A percentile compares a stretch with the other conserved stretches of the same genome.
These are phyloP conservation scores for Phoma sp. DNA, from an alignment of 2,329 filamentous ascomycete genomes.

Conservation along the genomic window DNA sequence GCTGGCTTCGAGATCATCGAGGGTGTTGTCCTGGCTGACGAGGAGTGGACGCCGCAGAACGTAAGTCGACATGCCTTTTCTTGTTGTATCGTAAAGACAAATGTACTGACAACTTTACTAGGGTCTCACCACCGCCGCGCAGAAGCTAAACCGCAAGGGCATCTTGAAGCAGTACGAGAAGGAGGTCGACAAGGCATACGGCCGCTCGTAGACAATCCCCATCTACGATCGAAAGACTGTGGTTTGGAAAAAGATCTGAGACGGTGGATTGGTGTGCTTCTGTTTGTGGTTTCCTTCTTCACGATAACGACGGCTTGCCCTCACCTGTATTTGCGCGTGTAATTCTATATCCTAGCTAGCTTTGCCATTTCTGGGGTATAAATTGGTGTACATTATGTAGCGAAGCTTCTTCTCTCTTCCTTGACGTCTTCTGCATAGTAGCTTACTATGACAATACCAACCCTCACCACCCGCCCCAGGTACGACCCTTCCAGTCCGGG, in stretches of 20 bases:
- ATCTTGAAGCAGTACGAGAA: constrained; percentile 60
- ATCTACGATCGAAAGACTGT: too few species aligned
- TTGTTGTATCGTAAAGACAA: neutral
- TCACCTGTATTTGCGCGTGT: constrained; percentile 3
- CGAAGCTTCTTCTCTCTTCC: neutral
- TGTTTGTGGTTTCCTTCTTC: constrained; percentile 2
- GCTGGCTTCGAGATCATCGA: constrained; percentile 75
- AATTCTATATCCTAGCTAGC: constrained; percentile 17
- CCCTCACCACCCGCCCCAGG: constrained; percentile 43
- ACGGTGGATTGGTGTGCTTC: too few species aligned
- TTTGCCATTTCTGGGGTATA: neutral
- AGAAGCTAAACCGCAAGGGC: constrained; percentile 60
- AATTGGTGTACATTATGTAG: too few species aligned
- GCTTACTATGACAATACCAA: neutral
- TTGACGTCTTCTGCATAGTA: neutral
- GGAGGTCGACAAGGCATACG: constrained; percentile 57
- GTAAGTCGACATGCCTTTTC: constrained; percentile 61
- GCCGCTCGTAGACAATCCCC: constrained; percentile 15
- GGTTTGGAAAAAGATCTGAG: too few species aligned
- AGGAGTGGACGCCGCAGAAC: constrained; percentile 86
- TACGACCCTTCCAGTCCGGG: constrained; percentile 65
- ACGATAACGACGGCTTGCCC: constrained; percentile 11
- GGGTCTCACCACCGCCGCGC: constrained; percentile 59
- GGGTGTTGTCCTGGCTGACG: constrained; percentile 78
- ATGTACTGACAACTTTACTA: constrained; percentile 33